phyloP scores from a whole-genome alignment of 192 early-diverging fungal genomes.

The Linnemannia exigua region DNA sequence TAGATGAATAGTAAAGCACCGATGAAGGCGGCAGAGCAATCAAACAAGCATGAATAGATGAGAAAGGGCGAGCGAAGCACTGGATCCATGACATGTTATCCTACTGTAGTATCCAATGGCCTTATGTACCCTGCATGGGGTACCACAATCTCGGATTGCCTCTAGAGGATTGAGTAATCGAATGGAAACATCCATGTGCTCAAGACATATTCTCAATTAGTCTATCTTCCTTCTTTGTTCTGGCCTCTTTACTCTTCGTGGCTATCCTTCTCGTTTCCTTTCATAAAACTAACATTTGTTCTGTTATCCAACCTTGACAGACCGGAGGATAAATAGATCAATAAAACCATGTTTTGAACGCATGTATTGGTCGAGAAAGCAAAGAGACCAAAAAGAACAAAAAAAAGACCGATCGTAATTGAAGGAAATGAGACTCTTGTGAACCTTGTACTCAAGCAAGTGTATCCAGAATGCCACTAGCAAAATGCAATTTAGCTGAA shows the following conservation, averaged over 20 bases:
- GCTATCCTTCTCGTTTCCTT: neutral
- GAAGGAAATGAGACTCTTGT: neutral
- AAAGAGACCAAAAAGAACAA: neutral
- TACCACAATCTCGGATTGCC: neutral
- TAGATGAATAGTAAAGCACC: too few relatives aligned
- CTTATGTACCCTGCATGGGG: too few relatives aligned
- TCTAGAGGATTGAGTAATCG: neutral
- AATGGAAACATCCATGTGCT: neutral
- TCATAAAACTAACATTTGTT: neutral
- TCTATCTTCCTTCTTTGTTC: neutral
- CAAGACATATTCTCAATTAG: neutral
- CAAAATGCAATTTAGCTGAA: constrained; percentile 12
- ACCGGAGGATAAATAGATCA: neutral
- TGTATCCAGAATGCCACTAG: neutral
- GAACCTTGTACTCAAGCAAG: neutral
- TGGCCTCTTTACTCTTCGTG: neutral
- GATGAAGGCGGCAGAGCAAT: too few relatives aligned
- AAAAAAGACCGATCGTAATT: neutral
- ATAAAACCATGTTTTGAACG: too few relatives aligned
- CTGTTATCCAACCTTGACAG: neutral
- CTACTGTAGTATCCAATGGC: too few relatives aligned
- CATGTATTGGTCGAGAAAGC: too few relatives aligned
- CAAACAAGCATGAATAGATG: too few relatives aligned
- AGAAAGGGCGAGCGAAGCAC: too few relatives aligned
- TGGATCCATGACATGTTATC: too few relatives aligned